Evolutionary conservation across 441 rosid species (phyloP).

Genomic region (Arabidopsis hybrid): DNA sequence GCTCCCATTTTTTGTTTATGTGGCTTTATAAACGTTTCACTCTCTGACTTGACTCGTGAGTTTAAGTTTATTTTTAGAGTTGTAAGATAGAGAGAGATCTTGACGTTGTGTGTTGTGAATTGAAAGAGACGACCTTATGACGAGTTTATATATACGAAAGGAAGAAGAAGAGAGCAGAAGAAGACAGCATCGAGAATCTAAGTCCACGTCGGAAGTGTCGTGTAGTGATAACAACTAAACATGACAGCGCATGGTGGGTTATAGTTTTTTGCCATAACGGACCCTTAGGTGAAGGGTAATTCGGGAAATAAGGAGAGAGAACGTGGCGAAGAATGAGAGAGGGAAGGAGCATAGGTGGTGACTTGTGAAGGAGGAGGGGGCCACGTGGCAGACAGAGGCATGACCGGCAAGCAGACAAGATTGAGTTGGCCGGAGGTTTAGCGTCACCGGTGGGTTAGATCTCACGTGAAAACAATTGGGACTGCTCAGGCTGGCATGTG

Average conservation of each 20-base stretch:
- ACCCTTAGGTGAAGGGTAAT: conserved; percentile 17
- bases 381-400: conserved; percentile 37
- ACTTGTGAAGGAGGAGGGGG: conserved; percentile 15
- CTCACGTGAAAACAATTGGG: conserved; percentile 38
- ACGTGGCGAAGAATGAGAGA: conserved; percentile 43
- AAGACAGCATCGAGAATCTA: conserved; percentile 22
- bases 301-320: background rate
- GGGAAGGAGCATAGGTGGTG: conserved; percentile 36
- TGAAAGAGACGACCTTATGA: conserved; percentile 23
- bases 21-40: background rate
- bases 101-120: conserved; percentile 22
- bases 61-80: background rate
- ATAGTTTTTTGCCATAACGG: background rate
- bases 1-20: conserved; percentile 55
- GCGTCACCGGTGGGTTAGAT: conserved; percentile 39
- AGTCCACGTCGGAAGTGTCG: conserved; percentile 34
- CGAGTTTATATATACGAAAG: conserved; percentile 27
- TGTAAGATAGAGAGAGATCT: conserved; percentile 26
- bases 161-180: background rate
- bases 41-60: conserved; percentile 9
- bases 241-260: conserved; percentile 34
- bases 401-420: conserved; percentile 37
- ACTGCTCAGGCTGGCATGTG: conserved; percentile 28
- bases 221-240: conserved; percentile 35
- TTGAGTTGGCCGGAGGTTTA: conserved; percentile 37